Evolutionary conservation across 73 alveolate genomes (phyloP).

Genomic region (Urostyla sp.): DNA sequence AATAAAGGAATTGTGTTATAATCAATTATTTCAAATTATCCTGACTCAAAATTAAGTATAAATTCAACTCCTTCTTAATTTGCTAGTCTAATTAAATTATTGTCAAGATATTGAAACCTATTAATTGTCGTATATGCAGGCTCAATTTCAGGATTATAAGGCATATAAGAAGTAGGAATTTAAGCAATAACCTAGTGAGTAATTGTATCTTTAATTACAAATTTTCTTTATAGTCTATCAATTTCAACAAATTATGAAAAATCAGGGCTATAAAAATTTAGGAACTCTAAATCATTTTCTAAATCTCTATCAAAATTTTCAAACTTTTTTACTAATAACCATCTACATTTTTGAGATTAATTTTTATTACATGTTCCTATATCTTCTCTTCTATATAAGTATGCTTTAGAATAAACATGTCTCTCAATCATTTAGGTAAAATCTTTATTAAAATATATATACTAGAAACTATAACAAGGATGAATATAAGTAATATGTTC

Average conservation of each 20-base stretch:
- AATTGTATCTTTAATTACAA: neutral
- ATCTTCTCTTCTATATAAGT: neutral
- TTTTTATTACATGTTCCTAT: no score
- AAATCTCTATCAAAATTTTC: constrained; percentile 13
- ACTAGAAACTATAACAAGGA: neutral
- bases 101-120: constrained; percentile 20
- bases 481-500: constrained; percentile 9
- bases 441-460: neutral
- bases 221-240: neutral
- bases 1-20: constrained; percentile 24
- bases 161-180: constrained; percentile 34
- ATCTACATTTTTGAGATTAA: no score
- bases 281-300: neutral
- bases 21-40: no score
- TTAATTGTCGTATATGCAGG: neutral
- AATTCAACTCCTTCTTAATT: constrained; percentile 30
- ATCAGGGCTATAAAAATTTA: neutral
- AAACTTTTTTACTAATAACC: neutral
- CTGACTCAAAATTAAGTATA: neutral
- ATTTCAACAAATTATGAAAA: neutral
- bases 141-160: neutral
- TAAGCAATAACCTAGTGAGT: neutral
- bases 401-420: neutral
- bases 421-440: neutral
- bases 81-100: neutral